Base-by-base conservation (phyloP, 2,329 filamentous ascomycete species). In the Madurella mycetomatis region DNA sequence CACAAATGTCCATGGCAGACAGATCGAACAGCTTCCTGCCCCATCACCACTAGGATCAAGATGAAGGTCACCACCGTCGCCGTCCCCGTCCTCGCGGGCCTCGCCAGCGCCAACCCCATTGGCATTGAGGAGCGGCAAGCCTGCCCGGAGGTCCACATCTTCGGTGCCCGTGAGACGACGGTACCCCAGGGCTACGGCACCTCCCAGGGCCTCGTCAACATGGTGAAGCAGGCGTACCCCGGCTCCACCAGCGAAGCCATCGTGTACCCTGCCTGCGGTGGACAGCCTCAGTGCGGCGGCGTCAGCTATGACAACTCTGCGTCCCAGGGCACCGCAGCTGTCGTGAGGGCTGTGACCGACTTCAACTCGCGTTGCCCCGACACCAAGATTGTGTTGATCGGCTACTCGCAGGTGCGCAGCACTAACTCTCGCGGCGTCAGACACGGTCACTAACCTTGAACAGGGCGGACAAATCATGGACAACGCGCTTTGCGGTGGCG, bases 401-500 rank as follows among this genome's bases (percentile, higher is more conserved):
- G 83, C 4, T 86, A 85, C 68, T 84, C 80, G 1, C 82, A 84
- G 34, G 34, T 37, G 9, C 13, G 34, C 13, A 37, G 13, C 11
- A 37, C 34, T 37, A 4, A 37, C 11, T 7, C 7, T 25, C 25
- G 25, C 4, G 13, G 13, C 13, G 34, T 4, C 2, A 37, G 34
- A 37, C 34, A 12, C 11, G 34, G 9, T 11, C 13, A 37, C 34
- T 37, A 37, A 11, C 34, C 34, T 15, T 37, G 34, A 37, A 4
- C 34, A 83, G 76, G 83, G 83, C 15, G 81, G 78, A 2, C 80
- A 86, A 63, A 84, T 86, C 62, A 79, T 83, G 69, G 82, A 86
- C 60, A 82, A 83, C 59, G 82, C 82, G 2, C 66, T 85, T 43
- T 86, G 82, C 56, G 82, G 83, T n/a, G 83, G 82, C 32, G 75